Evolutionary conservation across 1,284 basidiomycete genomes (phyloP), one percentile per base, ranked within the genome.

Genomic region (Cutaneotrichosporon mucoides): DNA sequence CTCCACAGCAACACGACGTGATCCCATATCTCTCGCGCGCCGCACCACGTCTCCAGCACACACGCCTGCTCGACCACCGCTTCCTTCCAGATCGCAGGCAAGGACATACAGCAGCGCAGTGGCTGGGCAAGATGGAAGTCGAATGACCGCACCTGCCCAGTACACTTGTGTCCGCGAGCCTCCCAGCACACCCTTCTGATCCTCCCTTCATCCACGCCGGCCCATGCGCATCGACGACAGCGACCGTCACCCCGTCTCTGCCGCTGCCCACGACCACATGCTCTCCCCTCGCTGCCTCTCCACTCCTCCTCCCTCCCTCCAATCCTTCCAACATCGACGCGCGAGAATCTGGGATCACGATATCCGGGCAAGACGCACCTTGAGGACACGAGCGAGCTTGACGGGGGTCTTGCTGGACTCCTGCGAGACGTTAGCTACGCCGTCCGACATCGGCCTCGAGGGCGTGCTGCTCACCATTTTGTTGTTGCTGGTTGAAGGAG

Each of bases 361-460:
- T 8, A 24, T 16, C 51, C 24, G 24, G 24, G 44, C 10, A 5
- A 7, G 53, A 64, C 62, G 53, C 59, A 64, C 62, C 62, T 63
- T 95, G 83, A 90, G 87, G 71, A 97, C 93, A 83, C 89, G 91
- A 69, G 92, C 93, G 77, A 96, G 90, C 81, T 95, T 95, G 78
- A 94, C 92, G 73, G 89, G 87, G 67, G 85, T 93, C 79, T 88
- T 85, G 60, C 68, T 60, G 54, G 90, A 87, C 88, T 89, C 59
- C 64, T 61, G 60, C 48, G 43, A 9, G 46, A 42, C 34, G 57
- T 63, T 48, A 61, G 55, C 45, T 13, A 43, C 35, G 24, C 24
- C 33, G 24, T 38, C 47, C 16, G 52, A 12, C 37, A 33, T 55
- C 15, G 35, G 4, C 16, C 38, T 24, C 47, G 53, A 36, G 43